Evolutionary conservation across 2,329 filamentous ascomycete species (phyloP).

Genomic region (Chaetomium olivaceum): DNA sequence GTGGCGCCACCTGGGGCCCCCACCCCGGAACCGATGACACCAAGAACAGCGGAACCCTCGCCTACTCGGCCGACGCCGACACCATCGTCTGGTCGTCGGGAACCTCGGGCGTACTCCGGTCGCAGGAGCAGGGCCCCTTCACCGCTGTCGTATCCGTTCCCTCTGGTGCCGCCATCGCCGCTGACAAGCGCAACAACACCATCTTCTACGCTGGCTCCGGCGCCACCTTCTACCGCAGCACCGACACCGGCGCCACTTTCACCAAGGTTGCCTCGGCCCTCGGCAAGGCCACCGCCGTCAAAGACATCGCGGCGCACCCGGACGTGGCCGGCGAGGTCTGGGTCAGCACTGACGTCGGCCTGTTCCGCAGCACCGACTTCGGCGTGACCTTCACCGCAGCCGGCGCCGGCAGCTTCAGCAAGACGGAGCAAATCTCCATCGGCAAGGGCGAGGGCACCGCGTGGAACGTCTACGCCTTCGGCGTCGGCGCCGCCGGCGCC

Average conservation of each 20-base stretch:
- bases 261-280: constrained; percentile 41
- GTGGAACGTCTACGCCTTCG: constrained; percentile 53
- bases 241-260: constrained; percentile 50
- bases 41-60: constrained; percentile 48
- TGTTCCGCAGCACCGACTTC: constrained; percentile 56
- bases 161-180: constrained; percentile 50
- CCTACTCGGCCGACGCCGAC: constrained; percentile 53
- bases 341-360: constrained; percentile 55
- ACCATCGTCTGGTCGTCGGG: constrained; percentile 51
- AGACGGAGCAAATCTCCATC: constrained; percentile 47
- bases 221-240: constrained; percentile 53
- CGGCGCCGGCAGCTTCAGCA: constrained; percentile 40
- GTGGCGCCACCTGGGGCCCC: constrained; percentile 51
- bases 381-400: constrained; percentile 49
- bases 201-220: constrained; percentile 55
- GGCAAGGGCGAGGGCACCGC: constrained; percentile 42
- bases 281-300: constrained; percentile 45
- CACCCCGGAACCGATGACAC: constrained; percentile 49
- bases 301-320: constrained; percentile 58
- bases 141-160: constrained; percentile 48
- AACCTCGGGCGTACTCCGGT: constrained; percentile 45
- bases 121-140: constrained; percentile 46
- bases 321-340: constrained; percentile 60
- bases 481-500: constrained; percentile 44
- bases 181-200: constrained; percentile 54